Base-by-base conservation (phyloP, 2,329 filamentous ascomycete species). In the Trichoderma simmonsii region DNA sequence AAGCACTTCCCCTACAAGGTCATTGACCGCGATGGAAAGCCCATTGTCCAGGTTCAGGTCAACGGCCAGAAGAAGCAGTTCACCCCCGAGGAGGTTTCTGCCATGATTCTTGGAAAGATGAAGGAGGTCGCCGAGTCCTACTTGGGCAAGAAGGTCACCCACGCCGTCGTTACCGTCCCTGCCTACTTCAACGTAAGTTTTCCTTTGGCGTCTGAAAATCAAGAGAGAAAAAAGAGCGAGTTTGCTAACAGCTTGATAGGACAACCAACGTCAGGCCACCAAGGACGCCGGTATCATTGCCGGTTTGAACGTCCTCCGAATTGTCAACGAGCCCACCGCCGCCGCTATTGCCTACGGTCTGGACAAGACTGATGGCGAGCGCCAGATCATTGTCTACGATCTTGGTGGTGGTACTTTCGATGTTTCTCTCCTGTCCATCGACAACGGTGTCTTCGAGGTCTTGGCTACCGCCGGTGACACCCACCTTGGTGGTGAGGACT, bases 1-100 rank as follows among this genome's bases (percentile, higher is more conserved):
- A 98, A 99, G 93, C 93, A 98, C 88, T 98, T 97, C 89, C 95
- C 96, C 80, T 99, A 95, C 92, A 94, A 93, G 86, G 93, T 99
- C 74, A 81, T 94, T 80, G 89, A 92, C 88, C 95, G 96, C 88
- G 90, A 92, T 84, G 94, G 91, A 82, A 97, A 98, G 87, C 96
- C 96, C 75, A 85, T 91, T 76, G 91, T 99, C 81, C 88, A 92
- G 81, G 92, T 95, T 78, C 83, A 92, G 72, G 90, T 93, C 76
- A 81, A 85, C 80, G 88, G 90, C 71, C 78, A 86, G 74, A 83
- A 89, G 77, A 94, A 92, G 86, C 88, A 86, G 75, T 94, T 94
- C 86, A 94, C 92, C 73, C 92, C 92, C 74, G 92, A 94, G 84
- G 92, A 94, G 82, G 85, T 94, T 78, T 93, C 91, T 77, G 91